These are phyloP conservation scores for Plasmodium vinckei DNA, from an alignment of 169 alveolate genomes.

Conservation along the genomic window DNA sequence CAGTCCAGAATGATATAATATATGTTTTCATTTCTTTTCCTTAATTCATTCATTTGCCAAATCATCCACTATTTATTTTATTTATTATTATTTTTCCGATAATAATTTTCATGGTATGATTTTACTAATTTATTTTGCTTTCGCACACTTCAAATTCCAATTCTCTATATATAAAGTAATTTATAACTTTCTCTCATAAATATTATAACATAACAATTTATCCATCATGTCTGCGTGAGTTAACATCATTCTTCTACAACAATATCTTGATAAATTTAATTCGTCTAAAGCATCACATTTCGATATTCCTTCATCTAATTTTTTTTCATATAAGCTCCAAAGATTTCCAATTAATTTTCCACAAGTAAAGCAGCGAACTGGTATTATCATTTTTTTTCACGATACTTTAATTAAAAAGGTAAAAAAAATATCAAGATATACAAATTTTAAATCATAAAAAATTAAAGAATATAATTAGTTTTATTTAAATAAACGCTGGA, in stretches of 20 bases:
- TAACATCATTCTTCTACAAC: slow-evolving; percentile 96
- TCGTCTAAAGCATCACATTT: slow-evolving; percentile 96
- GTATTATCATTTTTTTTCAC: slow-evolving; percentile 95
- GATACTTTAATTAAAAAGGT: background rate
- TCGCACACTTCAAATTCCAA: too few species aligned
- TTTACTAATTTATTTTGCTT: too few species aligned
- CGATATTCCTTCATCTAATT: slow-evolving; percentile 91
- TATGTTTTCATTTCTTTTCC: too few species aligned
- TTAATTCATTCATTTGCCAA: too few species aligned
- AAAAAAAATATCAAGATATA: background rate
- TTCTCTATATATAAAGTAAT: too few species aligned
- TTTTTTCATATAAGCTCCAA: slow-evolving; percentile 96
- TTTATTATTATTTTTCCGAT: too few species aligned
- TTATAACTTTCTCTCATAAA: slow-evolving; percentile 62
- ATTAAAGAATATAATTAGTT: too few species aligned
- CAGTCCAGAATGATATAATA: too few species aligned
- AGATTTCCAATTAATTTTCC: slow-evolving; percentile 99
- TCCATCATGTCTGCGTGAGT: slow-evolving; percentile 99
- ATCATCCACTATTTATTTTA: too few species aligned
- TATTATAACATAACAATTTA: slow-evolving; percentile 97
- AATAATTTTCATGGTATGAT: too few species aligned
- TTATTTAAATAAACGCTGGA: too few species aligned
- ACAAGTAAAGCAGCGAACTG: slow-evolving; percentile 99
- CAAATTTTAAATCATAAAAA: background rate
- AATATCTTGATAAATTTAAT: slow-evolving; percentile 92